A percentile compares a stretch with the other conserved stretches of the same genome.
Evolutionary conservation across 2,329 filamentous ascomycete species (phyloP).

Genomic region (Talaromyces amestolkiae): DNA sequence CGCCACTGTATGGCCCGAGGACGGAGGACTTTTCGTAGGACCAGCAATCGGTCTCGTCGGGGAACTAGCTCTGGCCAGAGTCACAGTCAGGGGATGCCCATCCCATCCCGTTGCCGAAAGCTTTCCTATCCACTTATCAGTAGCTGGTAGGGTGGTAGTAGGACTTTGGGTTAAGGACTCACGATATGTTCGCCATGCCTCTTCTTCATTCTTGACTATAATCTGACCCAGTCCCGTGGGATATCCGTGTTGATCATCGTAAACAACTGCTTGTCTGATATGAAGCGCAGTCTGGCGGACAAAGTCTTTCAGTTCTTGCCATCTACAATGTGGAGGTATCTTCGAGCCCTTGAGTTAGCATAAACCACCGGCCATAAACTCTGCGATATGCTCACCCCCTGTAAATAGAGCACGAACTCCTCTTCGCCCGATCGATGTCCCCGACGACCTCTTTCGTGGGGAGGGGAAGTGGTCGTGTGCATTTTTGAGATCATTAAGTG

Average conservation of each 20-base stretch:
- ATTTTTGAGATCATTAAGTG: background rate
- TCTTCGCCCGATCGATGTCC: conserved; percentile 38
- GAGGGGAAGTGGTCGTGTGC: conserved; percentile 32
- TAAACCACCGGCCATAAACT: too few species aligned
- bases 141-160: background rate
- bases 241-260: conserved; percentile 43
- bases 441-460: conserved; percentile 34
- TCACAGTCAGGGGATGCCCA: conserved; percentile 43
- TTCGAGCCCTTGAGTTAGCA: conserved; percentile 20
- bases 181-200: conserved; percentile 46
- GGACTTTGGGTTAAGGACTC: conserved; percentile 17
- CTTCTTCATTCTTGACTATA: conserved; percentile 46
- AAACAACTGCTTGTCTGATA: conserved; percentile 46
- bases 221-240: conserved; percentile 45
- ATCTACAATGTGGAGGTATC: conserved; percentile 45
- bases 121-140: conserved; percentile 30
- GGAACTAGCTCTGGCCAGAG: conserved; percentile 39
- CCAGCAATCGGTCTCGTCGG: conserved; percentile 44
- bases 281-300: conserved; percentile 45
- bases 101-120: conserved; percentile 45
- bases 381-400: conserved; percentile 35
- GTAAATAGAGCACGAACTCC: conserved; percentile 46
- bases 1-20: background rate
- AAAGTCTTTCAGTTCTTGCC: conserved; percentile 47
- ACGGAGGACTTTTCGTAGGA: conserved; percentile 38